Evolutionary conservation across 1,284 basidiomycete species (phyloP).

Genomic region (Tilletia caries): DNA sequence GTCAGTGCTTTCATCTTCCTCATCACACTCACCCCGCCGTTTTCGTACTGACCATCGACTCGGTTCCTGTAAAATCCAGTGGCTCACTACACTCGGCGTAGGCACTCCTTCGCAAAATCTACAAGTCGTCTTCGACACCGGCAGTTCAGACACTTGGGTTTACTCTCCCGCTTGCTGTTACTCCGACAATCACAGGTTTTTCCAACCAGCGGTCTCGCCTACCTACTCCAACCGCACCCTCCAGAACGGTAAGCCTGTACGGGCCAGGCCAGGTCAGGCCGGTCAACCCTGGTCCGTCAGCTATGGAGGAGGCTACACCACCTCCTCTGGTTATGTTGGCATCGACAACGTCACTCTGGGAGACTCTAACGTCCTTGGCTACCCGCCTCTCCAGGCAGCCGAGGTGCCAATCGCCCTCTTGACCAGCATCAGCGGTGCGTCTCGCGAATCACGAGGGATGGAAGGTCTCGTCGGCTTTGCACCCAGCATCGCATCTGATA

Average conservation of each 20-base stretch:
- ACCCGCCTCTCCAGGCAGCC: conserved; percentile 21
- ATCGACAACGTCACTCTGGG: conserved; percentile 34
- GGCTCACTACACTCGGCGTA: conserved; percentile 37
- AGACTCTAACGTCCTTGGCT: conserved; percentile 7
- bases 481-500: conserved; percentile 23
- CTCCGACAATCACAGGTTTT: conserved; percentile 32
- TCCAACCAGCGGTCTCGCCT: conserved; percentile 27
- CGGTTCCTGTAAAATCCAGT: conserved; percentile 16
- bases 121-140: conserved; percentile 38
- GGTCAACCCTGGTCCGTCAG: conserved; percentile 29
- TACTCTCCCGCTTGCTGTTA: conserved; percentile 43
- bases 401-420: conserved; percentile 27
- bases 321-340: conserved; percentile 33
- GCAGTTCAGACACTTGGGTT: conserved; percentile 36
- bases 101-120: conserved; percentile 31
- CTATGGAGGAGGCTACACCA: conserved; percentile 29
- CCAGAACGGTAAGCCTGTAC: conserved; percentile 17
- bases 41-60: background rate
- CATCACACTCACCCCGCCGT: background rate
- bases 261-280: conserved; percentile 22
- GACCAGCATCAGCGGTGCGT: conserved; percentile 29
- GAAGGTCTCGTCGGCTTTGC: conserved; percentile 38
- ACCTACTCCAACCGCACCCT: conserved; percentile 38
- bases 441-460: conserved; percentile 34
- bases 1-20: conserved; percentile 8